Evolutionary conservation across 805 yeast genomes (phyloP), one percentile per base, ranked within the genome.

Genomic region (Wickerhamiella domercqiae): DNA sequence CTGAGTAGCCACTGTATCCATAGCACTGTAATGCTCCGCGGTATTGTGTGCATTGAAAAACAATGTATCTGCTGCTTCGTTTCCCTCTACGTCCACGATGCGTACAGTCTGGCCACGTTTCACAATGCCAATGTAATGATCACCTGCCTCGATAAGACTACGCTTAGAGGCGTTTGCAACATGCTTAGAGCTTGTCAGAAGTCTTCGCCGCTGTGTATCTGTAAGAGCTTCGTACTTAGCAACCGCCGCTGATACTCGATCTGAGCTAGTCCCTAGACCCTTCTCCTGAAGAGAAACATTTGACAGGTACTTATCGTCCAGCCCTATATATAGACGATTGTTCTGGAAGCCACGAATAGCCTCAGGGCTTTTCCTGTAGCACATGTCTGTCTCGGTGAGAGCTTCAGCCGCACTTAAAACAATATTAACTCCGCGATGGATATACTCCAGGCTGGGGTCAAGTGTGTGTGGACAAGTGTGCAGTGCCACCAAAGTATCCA

Each of bases 381-480:
- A 37, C 4, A 37, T 13, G 21, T 37, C 40, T 5, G 20, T 30
- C 13, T 9, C 26, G 11, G 5, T 21, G 13, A 30, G 13, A 5
- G 40, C 20, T 7, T 14, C 32, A 7, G 37, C 36, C 4, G 6
- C n/a, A 3, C 24, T 36, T 4, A 39, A 6, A 3, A 21, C 34
- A 21, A 39, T 35, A 15, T 35, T 36, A 7, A 39, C 42, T 3
- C 35, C 26, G 18, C 42, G 35, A 22, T 30, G 32, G 5, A 34
- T 35, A n/a, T 35, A 39, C 19, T 35, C 36, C 3, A 28, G 3
- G 14, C 37, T 33, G 7, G 42, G 39, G 20, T 39, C 42, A 7
- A 39, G 36, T 19, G 42, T 38, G 16, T 39, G 42, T n/a, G 42
- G 42, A 20, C 42, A 39, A 5, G 42, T 39, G 17, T 39, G 38